phyloP scores from a whole-genome alignment of 805 yeast species.

The Priceomyces haplophilus region DNA sequence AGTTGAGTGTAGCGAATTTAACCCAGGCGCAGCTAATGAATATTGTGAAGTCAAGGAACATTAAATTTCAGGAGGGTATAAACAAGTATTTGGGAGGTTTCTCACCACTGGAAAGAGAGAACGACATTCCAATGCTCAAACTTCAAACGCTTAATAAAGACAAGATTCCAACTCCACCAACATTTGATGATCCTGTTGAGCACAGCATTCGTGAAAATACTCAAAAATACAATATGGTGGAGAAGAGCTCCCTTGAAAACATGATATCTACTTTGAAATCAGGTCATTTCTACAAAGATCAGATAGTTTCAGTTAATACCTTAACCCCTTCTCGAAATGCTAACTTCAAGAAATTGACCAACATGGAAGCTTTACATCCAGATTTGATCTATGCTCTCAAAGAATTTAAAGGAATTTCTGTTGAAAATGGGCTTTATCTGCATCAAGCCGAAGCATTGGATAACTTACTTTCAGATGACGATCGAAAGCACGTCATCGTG shows the following conservation, averaged over 20 bases:
- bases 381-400: conserved; percentile 49
- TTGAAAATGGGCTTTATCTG: conserved; percentile 54
- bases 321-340: conserved; percentile 48
- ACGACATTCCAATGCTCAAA: conserved; percentile 38
- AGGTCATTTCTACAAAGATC: conserved; percentile 55
- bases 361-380: conserved; percentile 37
- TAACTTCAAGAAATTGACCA: conserved; percentile 35
- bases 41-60: conserved; percentile 56
- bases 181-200: conserved; percentile 51
- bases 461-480: conserved; percentile 42
- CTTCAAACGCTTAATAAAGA: conserved; percentile 34
- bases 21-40: conserved; percentile 56
- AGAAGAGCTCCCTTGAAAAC: conserved; percentile 40
- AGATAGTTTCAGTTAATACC: conserved; percentile 54
- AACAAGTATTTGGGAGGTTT: conserved; percentile 12
- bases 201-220: conserved; percentile 11
- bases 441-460: conserved; percentile 84
- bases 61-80: conserved; percentile 40
- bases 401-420: conserved; percentile 39
- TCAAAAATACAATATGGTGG: conserved; percentile 4
- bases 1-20: conserved; percentile 49
- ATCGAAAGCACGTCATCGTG: conserved; percentile 63
- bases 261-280: conserved; percentile 49
- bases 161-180: conserved; percentile 47
- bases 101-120: conserved; percentile 23